These are phyloP conservation scores for Calocybe gangraenosa DNA, from an alignment of 768 basidiomycete genomes.

Conservation along the genomic window DNA sequence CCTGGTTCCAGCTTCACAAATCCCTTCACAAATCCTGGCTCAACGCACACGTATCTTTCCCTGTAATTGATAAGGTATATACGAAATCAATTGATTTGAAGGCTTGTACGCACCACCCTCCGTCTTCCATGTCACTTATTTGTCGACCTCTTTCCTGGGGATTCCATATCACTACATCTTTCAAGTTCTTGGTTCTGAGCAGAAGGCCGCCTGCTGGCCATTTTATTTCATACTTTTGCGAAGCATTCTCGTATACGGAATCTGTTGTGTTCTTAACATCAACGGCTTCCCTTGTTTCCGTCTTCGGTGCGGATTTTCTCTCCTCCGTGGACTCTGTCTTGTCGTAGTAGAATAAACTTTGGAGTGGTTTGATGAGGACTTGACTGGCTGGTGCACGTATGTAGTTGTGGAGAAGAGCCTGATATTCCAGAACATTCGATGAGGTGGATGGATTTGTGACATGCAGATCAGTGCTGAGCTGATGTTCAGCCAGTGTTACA, in stretches of 20 bases:
- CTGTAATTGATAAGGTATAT: conserved; percentile 27
- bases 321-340: conserved; percentile 67
- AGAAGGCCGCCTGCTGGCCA: conserved; percentile 58
- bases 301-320: conserved; percentile 43
- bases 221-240: conserved; percentile 48
- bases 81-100: background rate
- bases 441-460: conserved; percentile 66
- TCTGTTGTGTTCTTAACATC: conserved; percentile 69
- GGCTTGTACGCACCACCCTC: conserved; percentile 67
- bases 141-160: conserved; percentile 70
- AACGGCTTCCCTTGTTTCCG: conserved; percentile 58
- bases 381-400: conserved; percentile 59
- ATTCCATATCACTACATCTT: conserved; percentile 94
- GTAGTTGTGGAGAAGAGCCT: conserved; percentile 92
- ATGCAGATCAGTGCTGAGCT: conserved; percentile 76
- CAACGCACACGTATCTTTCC: conserved; percentile 86
- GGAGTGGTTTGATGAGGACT: conserved; percentile 60
- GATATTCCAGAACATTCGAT: conserved; percentile 67
- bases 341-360: conserved; percentile 67
- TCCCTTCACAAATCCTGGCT: conserved; percentile 81
- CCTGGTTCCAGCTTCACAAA: conserved; percentile 62
- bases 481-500: conserved; percentile 70
- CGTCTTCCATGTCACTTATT: conserved; percentile 86
- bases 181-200: conserved; percentile 51
- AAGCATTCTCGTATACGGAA: conserved; percentile 69